Conservation (phyloP, 345 rosid species). For the Erucastrum elatum region DNA sequence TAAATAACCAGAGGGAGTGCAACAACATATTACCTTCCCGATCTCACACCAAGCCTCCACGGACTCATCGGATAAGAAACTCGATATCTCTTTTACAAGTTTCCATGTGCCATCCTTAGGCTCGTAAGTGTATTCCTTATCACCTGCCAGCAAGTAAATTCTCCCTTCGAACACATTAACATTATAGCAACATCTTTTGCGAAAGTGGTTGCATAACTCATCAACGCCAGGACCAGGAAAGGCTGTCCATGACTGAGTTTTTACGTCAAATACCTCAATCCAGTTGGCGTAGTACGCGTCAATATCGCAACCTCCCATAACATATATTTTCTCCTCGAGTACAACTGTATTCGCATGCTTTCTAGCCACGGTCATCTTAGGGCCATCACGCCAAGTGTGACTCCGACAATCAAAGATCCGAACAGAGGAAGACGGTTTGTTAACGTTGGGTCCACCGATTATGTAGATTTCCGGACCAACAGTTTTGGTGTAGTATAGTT, state of each 20-base stretch:
- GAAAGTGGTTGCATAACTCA: neutral
- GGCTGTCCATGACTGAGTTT: neutral
- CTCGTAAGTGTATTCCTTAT: neutral
- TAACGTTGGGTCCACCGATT: constrained; percentile 52
- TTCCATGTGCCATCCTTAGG: neutral
- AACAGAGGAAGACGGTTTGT: constrained; percentile 40
- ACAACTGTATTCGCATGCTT: neutral
- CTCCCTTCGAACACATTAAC: neutral
- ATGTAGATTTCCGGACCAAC: constrained; percentile 51
- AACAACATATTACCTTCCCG: neutral
- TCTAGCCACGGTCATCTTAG: constrained; percentile 49
- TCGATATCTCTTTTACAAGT: neutral
- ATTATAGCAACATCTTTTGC: neutral
- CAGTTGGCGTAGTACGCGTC: neutral
- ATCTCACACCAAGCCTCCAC: neutral
- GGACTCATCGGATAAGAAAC: neutral
- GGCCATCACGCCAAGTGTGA: constrained; percentile 54
- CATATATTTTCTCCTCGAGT: neutral
- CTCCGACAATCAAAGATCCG: constrained; percentile 61
- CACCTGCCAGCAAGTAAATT: neutral
- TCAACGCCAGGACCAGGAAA: neutral
- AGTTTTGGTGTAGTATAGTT: neutral
- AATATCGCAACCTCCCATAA: neutral
- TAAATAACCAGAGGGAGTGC: neutral
- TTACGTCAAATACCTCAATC: neutral